Percentiles rank a stretch among this genome's conserved stretches.
Conservation (phyloP, 768 basidiomycete species). For the Candolleomyces efflorescens region DNA sequence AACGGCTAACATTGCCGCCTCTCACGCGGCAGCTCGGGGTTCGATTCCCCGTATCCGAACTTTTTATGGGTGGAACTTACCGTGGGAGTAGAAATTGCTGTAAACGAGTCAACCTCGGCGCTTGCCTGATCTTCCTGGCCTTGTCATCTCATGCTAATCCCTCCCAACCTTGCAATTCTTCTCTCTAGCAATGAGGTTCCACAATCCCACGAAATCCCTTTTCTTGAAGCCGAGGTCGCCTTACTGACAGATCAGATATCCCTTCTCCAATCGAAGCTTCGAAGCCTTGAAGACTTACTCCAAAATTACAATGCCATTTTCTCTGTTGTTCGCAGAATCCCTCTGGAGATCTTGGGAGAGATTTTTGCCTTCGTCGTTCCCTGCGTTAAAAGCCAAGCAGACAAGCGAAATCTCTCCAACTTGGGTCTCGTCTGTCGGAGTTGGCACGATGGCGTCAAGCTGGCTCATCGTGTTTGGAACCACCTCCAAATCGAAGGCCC, state of each 20-base stretch:
- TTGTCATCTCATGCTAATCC: too few species aligned
- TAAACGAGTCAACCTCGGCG: too few species aligned
- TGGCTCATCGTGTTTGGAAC: background rate
- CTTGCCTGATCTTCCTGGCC: too few species aligned
- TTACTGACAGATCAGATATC: too few species aligned
- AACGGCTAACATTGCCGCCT: conserved; percentile 18
- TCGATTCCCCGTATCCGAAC: conserved; percentile 1
- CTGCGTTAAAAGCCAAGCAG: background rate
- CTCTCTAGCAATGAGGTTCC: too few species aligned
- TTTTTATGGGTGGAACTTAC: too few species aligned
- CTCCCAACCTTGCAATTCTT: too few species aligned
- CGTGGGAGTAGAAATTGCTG: too few species aligned
- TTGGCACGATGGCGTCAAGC: background rate
- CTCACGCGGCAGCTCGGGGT: conserved; percentile 16
- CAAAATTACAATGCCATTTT: background rate
- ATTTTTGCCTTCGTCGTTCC: background rate
- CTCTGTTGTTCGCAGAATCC: background rate
- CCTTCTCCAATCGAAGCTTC: too few species aligned
- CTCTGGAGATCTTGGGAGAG: background rate
- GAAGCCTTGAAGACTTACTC: background rate
- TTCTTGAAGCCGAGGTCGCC: too few species aligned
- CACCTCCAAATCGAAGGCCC: background rate
- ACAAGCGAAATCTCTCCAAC: background rate
- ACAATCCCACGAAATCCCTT: too few species aligned
- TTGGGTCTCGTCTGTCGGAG: background rate